Evolutionary conservation across 78 protist genomes (phyloP), one percentile per base, ranked within the genome.

Genomic region (Anaeramoeba flamelloides): DNA sequence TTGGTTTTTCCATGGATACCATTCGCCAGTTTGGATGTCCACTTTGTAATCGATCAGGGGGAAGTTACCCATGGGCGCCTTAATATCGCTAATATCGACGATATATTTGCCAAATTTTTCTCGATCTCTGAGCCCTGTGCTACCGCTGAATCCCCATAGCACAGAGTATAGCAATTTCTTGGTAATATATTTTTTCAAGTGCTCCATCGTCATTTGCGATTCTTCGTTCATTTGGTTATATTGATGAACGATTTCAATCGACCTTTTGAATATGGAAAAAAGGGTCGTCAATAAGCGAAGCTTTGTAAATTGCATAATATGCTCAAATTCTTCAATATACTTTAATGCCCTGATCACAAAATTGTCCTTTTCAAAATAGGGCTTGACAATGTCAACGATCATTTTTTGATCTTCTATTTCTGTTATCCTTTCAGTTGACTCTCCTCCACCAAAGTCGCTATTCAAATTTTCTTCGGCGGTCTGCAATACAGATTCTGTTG

Each of bases 81-180:
- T 2, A 53, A 79, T 53, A 78, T 80, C 34, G 4, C 82, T 22
- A 64, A 40, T 80, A 78, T 17, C 4, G 38, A 38, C 26, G 8
- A 82, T 4, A n/a, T 36, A 76, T 38, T 38, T 75, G 12, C 90
- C 80, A 32, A 90, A 85, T 39, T 65, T 88, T 30, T 78, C 84
- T 36, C 98, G 81, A 37, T 77, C 87, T 30, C 36, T n/a, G 12
- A 89, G 64, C 1, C 81, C 41, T 53, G 82, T 36, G 4, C 89
- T 76, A 33, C 97, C 96, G 0, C 91, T 91, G 2, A 95, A 82
- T 34, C 88, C 90, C 99, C 99, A 95, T 83, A 91, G 80, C 26
- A 92, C 36, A 0, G 96, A 38, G 77, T 86, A 78, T 26, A 92
- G 37, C 34, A 88, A 77, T 22, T 87, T 85, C 77, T 76, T 78